Evolutionary conservation across 2,329 filamentous ascomycete species (phyloP).

Genomic region (Clarireedia sp.): DNA sequence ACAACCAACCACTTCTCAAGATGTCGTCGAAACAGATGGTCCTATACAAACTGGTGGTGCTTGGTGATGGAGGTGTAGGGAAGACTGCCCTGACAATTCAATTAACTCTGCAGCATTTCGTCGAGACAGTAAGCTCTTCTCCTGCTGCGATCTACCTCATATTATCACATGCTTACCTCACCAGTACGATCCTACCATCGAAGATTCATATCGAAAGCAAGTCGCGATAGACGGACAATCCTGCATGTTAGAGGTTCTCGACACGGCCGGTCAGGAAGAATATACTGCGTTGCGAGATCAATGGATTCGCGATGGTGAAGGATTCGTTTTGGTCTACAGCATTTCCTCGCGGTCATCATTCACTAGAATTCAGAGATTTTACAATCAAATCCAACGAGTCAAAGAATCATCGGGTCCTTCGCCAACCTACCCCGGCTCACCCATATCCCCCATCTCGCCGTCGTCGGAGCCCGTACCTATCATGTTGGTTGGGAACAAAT

Average conservation of each 20-base stretch:
- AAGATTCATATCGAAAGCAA: constrained; percentile 82
- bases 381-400: constrained; percentile 93
- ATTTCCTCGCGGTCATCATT: constrained; percentile 97
- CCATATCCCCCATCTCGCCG: constrained; percentile 47
- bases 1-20: not conserved
- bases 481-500: constrained; percentile 99
- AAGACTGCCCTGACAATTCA: constrained; percentile 94
- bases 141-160: not conserved
- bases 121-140: constrained; percentile 63
- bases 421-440: constrained; percentile 69
- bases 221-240: constrained; percentile 90
- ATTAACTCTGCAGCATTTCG: constrained; percentile 96
- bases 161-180: constrained; percentile 17
- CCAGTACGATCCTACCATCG: constrained; percentile 73
- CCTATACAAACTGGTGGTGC: constrained; percentile 89
- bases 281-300: constrained; percentile 95
- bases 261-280: constrained; percentile 97
- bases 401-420: constrained; percentile 82
- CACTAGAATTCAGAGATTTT: constrained; percentile 87
- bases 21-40: constrained; percentile 56
- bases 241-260: constrained; percentile 94
- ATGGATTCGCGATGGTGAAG: constrained; percentile 97
- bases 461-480: constrained; percentile 65
- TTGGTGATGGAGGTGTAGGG: constrained; percentile 88
- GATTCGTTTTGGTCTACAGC: constrained; percentile 95